Conservation (phyloP, 306 rosid species). For the Parietaria judaica region DNA sequence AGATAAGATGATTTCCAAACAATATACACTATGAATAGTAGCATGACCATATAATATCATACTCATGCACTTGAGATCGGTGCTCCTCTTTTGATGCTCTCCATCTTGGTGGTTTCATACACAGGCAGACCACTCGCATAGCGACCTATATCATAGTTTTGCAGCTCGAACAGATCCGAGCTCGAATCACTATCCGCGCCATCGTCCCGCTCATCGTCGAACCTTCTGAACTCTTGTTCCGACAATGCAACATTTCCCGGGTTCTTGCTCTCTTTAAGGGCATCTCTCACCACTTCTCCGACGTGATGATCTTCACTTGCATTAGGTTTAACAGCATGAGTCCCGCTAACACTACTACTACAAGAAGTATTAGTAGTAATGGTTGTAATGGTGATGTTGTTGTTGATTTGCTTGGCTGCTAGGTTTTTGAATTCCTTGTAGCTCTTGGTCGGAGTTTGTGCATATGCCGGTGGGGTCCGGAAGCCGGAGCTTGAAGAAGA, state of each 20-base stretch:
- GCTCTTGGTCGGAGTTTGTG: conserved; percentile 59
- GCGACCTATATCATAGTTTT: conserved; percentile 77
- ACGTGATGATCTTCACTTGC: not conserved
- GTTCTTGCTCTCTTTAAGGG: not conserved
- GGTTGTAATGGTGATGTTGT: not conserved
- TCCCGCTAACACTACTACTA: not conserved
- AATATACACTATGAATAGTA: too few species aligned
- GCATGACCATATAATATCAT: conserved; percentile 9
- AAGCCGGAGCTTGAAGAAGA: conserved; percentile 70
- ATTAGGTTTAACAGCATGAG: too few species aligned
- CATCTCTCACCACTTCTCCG: not conserved
- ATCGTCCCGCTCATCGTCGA: conserved; percentile 45
- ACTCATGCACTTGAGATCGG: conserved; percentile 59
- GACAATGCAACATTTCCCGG: conserved; percentile 6
- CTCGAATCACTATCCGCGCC: conserved; percentile 95
- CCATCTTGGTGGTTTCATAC: conserved; percentile 92
- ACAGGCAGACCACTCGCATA: conserved; percentile 79
- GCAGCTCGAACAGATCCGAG: conserved; percentile 91
- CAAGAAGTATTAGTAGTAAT: not conserved
- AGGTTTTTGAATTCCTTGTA: conserved; percentile 55
- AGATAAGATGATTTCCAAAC: not conserved
- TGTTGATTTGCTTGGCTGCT: conserved; percentile 32
- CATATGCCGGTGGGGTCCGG: conserved; percentile 69
- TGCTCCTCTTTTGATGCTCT: conserved; percentile 66
- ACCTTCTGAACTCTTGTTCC: conserved; percentile 37